Evolutionary conservation across 106 monocot genomes (phyloP).

Genomic region (Dendrobium catenatum): DNA sequence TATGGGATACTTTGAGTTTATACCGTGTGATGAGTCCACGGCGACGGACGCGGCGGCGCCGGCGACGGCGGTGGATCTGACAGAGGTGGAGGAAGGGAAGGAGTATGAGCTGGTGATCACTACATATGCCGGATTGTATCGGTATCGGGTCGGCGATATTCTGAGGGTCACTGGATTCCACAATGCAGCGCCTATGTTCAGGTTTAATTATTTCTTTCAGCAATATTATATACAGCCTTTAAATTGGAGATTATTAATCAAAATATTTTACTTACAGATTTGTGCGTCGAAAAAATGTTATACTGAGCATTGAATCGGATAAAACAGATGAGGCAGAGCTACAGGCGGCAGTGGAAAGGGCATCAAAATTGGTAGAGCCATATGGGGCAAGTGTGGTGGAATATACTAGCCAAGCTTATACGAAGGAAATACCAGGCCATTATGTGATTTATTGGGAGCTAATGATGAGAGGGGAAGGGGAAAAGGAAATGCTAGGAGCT

Average conservation of each 20-base stretch:
- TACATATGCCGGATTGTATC: conserved; percentile 66
- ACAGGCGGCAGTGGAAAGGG: conserved; percentile 41
- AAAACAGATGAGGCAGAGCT: conserved; percentile 60
- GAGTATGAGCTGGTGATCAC: conserved; percentile 81
- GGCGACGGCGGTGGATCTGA: conserved; percentile 34
- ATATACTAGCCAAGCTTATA: conserved; percentile 23
- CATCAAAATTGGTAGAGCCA: conserved; percentile 28
- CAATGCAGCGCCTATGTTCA: conserved; percentile 19
- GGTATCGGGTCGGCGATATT: conserved; percentile 25
- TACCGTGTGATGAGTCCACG: conserved; percentile 16
- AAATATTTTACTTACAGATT: conserved; percentile 21
- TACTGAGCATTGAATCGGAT: conserved; percentile 53
- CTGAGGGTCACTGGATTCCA: conserved; percentile 15
- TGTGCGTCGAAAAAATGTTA: conserved; percentile 36
- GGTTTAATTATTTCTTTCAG: not conserved
- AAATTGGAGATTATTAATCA: not conserved
- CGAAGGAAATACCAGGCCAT: conserved; percentile 18
- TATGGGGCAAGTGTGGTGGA: conserved; percentile 15
- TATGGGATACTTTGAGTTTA: conserved; percentile 65
- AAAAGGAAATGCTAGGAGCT: too few relatives aligned
- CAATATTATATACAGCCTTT: too few relatives aligned
- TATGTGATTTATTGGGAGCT: conserved; percentile 28
- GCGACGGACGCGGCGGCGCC: not conserved
- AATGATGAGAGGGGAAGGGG: not conserved
- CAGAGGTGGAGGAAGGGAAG: conserved; percentile 48